These are phyloP conservation scores for Leptographium radiaticola DNA, from an alignment of 2,329 filamentous ascomycete genomes.

Conservation along the genomic window DNA sequence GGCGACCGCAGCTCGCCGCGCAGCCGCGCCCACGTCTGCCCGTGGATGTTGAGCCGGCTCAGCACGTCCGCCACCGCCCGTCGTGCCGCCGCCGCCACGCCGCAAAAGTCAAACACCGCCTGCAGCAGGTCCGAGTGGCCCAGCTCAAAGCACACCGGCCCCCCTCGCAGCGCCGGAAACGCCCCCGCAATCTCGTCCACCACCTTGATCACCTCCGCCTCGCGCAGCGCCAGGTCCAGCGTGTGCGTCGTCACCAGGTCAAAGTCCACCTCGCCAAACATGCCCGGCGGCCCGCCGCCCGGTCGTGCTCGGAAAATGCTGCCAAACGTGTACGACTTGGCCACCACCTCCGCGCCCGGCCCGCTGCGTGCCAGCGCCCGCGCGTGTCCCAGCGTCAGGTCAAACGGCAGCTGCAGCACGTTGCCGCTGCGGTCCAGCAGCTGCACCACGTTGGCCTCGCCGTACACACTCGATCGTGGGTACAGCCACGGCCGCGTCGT, in stretches of 20 bases:
- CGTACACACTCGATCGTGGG: slow-evolving; percentile 69
- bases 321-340: slow-evolving; percentile 77
- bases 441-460: slow-evolving; percentile 57
- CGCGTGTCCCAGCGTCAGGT: slow-evolving; percentile 81
- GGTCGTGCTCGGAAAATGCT: slow-evolving; percentile 71
- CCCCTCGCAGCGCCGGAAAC: slow-evolving; percentile 60
- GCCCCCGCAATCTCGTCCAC: slow-evolving; percentile 77
- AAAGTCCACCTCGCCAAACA: slow-evolving; percentile 85
- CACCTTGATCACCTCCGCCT: slow-evolving; percentile 89
- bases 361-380: slow-evolving; percentile 64
- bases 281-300: slow-evolving; percentile 67
- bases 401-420: slow-evolving; percentile 87
- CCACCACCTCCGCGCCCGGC: slow-evolving; percentile 41
- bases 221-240: slow-evolving; percentile 72
- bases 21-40: slow-evolving; percentile 72
- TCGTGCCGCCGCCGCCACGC: slow-evolving; percentile 56
- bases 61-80: slow-evolving; percentile 67
- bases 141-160: slow-evolving; percentile 75
- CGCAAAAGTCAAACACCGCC: slow-evolving; percentile 80
- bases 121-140: slow-evolving; percentile 81
- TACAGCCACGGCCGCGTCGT: slow-evolving; percentile 62
- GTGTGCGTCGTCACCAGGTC: slow-evolving; percentile 82
- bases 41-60: slow-evolving; percentile 74
- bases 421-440: slow-evolving; percentile 73
- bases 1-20: slow-evolving; percentile 71